Conservation (phyloP, 208 protist species). For the Novymonas esmeraldas region DNA sequence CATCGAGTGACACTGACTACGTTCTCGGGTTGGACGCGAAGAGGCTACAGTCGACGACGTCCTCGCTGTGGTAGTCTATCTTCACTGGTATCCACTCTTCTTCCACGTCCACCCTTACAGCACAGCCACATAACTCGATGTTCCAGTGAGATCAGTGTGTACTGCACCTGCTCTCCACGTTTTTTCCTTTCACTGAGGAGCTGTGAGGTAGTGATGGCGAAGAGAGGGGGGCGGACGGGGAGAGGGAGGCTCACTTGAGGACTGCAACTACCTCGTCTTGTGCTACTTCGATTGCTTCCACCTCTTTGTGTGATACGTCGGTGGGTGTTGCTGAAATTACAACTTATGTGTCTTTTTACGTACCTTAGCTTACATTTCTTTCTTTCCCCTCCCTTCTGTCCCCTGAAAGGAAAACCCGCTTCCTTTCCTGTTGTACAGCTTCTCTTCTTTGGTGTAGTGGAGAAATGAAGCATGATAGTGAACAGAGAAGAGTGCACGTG, state of each 20-base stretch:
- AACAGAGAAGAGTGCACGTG: neutral
- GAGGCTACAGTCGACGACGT: neutral
- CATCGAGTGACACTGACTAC: constrained; percentile 29
- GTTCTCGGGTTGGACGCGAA: constrained; percentile 7
- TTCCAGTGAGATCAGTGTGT: neutral
- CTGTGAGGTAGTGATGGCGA: neutral
- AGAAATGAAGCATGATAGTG: neutral
- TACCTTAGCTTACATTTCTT: neutral
- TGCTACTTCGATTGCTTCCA: neutral
- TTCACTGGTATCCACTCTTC: neutral
- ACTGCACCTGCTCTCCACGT: neutral
- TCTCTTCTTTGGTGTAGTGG: neutral
- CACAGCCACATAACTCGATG: neutral
- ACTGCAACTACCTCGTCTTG: neutral
- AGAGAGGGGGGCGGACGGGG: neutral
- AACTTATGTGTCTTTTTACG: constrained; percentile 2
- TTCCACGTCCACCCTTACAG: no score
- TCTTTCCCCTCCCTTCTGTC: neutral
- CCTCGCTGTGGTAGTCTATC: neutral
- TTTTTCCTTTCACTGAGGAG: constrained; percentile 4
- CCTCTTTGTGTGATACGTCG: neutral
- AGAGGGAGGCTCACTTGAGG: neutral
- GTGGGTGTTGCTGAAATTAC: neutral
- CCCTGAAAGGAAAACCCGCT: neutral
- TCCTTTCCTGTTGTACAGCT: neutral